Percentiles rank a stretch among this genome's conserved stretches.
Conservation (phyloP, 306 rosid species). For the Quercus robur region DNA sequence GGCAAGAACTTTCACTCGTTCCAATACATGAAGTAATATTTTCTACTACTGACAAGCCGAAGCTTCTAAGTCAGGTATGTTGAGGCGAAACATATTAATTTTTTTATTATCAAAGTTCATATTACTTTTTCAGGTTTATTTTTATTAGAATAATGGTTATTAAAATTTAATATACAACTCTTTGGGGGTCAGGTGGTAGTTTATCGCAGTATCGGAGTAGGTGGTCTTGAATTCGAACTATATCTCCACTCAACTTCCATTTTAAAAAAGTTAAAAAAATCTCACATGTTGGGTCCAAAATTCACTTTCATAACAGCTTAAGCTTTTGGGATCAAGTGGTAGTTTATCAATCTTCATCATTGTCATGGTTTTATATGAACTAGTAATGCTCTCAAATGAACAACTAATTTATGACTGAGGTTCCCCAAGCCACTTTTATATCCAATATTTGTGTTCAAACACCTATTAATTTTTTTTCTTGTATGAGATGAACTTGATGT, state of each 20-base stretch:
- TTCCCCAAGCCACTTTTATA: background rate
- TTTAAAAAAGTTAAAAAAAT: no score
- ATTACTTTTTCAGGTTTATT: background rate
- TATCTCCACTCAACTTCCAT: no score
- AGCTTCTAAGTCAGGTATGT: slow-evolving; percentile 96
- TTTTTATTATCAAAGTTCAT: slow-evolving; percentile 3
- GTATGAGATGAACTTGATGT: no score
- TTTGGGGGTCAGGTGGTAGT: no score
- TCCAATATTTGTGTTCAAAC: background rate
- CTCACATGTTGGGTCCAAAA: no score
- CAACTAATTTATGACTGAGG: background rate
- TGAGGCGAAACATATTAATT: slow-evolving; percentile 2
- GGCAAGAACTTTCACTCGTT: slow-evolving; percentile 51
- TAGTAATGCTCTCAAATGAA: background rate
- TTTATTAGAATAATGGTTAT: no score
- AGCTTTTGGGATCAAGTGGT: no score
- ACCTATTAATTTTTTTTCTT: background rate
- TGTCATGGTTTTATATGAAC: background rate
- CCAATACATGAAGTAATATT: slow-evolving; percentile 88
- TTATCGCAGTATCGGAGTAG: no score
- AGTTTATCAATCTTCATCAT: background rate
- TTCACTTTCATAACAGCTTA: no score
- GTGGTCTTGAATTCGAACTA: no score
- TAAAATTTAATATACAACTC: no score
- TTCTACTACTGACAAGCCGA: slow-evolving; percentile 90